Evolutionary conservation across 176 grass and related monocot genomes (phyloP), one percentile per base, ranked within the genome.

Genomic region (Paspalum vaginatum): DNA sequence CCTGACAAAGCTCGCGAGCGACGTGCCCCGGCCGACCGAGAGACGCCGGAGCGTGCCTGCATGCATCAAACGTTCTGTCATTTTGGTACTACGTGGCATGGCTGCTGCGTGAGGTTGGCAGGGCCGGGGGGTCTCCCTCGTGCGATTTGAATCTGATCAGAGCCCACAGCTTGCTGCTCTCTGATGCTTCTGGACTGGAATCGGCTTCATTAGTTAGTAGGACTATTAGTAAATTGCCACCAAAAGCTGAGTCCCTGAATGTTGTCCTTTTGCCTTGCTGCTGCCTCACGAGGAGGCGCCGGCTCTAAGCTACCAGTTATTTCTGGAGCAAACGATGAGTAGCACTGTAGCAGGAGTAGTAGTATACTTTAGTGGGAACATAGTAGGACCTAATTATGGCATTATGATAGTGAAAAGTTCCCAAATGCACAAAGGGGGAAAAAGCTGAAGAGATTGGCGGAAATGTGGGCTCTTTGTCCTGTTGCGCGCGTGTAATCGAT

Each of bases 311-410:
- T n/a, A n/a, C 20, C 41, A 3, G 1, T 25, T 57, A 20, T 58
- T 80, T 68, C 41, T 32, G 52, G 50, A 42, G 20, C 18, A 43
- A 20, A 68, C 44, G 72, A 17, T 21, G 22, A 26, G n/a, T n/a
- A 27, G 2, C 5, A 8, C 11, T 3, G 18, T 64, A 3, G 14
- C 32, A 20, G 7, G 41, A 12, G 5, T 5, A 65, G 18, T 8
- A 2, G 9, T 72, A n/a, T n/a, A 65, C 7, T 44, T 27, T 56
- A 68, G 68, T 53, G 68, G n/a, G 46, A 63, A 32, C 77, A 25
- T 81, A 64, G 62, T 84, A 84, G 46, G 63, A 76, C 87, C 69
- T 85, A 89, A 85, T 88, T 59, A 83, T 89, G 78, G 59, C 58
- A 74, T 25, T 72, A 72, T 73, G 83, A 78, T 82, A 71, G 49